Conservation (phyloP, 768 basidiomycete genomes). For the Naganishia onofrii region DNA sequence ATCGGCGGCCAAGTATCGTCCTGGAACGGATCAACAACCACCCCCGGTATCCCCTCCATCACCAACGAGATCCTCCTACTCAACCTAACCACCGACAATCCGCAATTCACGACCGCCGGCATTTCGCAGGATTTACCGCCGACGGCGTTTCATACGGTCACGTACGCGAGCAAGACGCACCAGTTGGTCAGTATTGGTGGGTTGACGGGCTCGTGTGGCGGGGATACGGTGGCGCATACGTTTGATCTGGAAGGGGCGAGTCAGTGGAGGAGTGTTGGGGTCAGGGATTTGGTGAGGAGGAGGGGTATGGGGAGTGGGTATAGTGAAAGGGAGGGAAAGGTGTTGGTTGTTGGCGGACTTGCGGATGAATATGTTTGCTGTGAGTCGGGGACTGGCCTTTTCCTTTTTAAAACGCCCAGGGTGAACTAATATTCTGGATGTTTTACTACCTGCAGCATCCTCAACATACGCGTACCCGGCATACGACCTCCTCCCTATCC, state of each 20-base stretch:
- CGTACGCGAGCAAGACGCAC: conserved; percentile 31
- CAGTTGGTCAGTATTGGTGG: conserved; percentile 40
- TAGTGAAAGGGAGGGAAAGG: conserved; percentile 30
- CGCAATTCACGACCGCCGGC: conserved; percentile 41
- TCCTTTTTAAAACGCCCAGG: neutral
- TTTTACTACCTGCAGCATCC: conserved; percentile 35
- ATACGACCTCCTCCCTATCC: conserved; percentile 42
- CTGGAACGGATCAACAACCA: conserved; percentile 7
- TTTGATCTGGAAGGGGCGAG: conserved; percentile 32
- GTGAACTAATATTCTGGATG: neutral
- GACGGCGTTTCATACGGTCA: conserved; percentile 46
- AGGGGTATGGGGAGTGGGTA: conserved; percentile 42
- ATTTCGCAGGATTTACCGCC: conserved; percentile 42
- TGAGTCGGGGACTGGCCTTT: conserved; percentile 31
- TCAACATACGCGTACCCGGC: conserved; percentile 46
- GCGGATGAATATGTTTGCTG: conserved; percentile 48
- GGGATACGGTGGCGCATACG: conserved; percentile 41
- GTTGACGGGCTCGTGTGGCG: conserved; percentile 43
- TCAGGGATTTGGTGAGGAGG: conserved; percentile 37
- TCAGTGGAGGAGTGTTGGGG: conserved; percentile 37
- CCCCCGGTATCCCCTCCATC: conserved; percentile 36
- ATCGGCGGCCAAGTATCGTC: conserved; percentile 46
- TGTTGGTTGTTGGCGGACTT: conserved; percentile 49
- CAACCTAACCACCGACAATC: conserved; percentile 43
- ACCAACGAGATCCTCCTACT: conserved; percentile 45